These are phyloP conservation scores for Solanum hybrid DNA, from an alignment of 305 asterid genomes.

Conservation along the genomic window DNA sequence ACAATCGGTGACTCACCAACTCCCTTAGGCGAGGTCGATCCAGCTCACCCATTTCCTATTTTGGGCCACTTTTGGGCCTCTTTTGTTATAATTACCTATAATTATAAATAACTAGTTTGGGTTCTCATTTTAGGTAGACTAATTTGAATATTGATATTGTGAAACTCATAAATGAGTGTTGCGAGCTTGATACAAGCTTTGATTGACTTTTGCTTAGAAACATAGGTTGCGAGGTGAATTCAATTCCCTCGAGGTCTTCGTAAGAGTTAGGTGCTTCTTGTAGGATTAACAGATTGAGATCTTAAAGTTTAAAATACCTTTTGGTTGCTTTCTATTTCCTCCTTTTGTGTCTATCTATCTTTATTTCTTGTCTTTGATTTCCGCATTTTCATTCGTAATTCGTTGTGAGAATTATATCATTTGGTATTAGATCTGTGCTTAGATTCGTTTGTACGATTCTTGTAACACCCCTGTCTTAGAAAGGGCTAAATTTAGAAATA, in stretches of 20 bases:
- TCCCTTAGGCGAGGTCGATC: neutral
- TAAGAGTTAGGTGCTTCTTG: neutral
- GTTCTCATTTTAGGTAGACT: neutral
- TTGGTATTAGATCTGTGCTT: neutral
- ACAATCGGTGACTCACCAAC: neutral
- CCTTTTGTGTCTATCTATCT: neutral
- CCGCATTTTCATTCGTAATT: neutral
- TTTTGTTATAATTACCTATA: too few species aligned
- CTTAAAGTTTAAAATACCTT: neutral
- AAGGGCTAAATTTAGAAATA: too few species aligned
- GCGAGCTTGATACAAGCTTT: neutral
- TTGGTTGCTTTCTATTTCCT: neutral
- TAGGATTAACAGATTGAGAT: neutral
- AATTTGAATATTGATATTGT: neutral
- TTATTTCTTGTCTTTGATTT: neutral
- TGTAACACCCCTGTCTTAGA: too few species aligned
- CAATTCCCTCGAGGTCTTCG: neutral
- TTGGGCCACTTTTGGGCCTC: too few species aligned
- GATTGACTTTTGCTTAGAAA: neutral
- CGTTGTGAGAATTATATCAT: neutral
- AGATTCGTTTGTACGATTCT: neutral
- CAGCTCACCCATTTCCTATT: too few species aligned
- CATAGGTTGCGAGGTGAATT: neutral
- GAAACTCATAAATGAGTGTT: neutral
- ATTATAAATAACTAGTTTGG: too few species aligned